Conservation (phyloP, 805 yeast species). For the Teunomyces barrocoloradensis region DNA sequence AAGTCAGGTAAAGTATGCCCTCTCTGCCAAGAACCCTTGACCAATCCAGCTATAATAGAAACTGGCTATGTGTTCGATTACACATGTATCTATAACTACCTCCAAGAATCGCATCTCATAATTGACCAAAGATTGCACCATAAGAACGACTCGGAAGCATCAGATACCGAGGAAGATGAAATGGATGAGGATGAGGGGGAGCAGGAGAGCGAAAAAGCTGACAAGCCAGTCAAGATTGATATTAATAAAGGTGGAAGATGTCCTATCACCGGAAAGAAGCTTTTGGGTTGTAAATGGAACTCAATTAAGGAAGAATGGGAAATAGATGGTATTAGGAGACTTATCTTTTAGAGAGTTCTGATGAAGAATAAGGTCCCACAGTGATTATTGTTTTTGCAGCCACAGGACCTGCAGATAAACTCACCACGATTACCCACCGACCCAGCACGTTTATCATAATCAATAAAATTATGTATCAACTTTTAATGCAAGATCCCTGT, state of each 20-base stretch:
- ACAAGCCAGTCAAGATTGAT: conserved; percentile 18
- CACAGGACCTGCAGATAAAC: not conserved
- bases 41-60: conserved; percentile 83
- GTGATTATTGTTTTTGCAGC: not conserved
- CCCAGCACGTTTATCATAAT: not conserved
- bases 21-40: conserved; percentile 60
- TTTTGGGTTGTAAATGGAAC: conserved; percentile 70
- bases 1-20: conserved; percentile 53
- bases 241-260: conserved; percentile 64
- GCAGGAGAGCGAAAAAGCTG: conserved; percentile 8
- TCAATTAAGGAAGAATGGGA: conserved; percentile 61
- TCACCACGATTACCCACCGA: not conserved
- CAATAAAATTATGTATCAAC: not conserved
- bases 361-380: too few species aligned
- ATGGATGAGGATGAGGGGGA: conserved; percentile 7
- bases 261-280: conserved; percentile 73
- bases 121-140: conserved; percentile 16
- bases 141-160: conserved; percentile 14
- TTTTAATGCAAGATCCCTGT: not conserved
- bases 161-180: conserved; percentile 15
- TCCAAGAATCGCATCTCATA: conserved; percentile 46
- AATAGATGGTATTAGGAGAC: conserved; percentile 68
- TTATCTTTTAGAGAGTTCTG: conserved; percentile 49
- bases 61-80: conserved; percentile 92
- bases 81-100: conserved; percentile 70